Evolutionary conservation across 2,329 filamentous ascomycete genomes (phyloP).

Genomic region (Curvularia spicifera): DNA sequence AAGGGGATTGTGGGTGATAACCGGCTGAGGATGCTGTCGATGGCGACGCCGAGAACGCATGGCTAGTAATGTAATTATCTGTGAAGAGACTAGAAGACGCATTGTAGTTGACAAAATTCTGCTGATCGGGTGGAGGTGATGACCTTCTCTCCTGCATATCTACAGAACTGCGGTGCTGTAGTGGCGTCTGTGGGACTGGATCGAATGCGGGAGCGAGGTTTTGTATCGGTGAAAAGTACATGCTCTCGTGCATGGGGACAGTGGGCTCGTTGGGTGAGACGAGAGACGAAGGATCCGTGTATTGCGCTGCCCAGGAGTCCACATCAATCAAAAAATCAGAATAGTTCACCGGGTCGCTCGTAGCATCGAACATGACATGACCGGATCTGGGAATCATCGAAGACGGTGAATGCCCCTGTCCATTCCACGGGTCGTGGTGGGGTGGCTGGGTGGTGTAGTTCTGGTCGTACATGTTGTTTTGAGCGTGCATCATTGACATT

Average conservation of each 20-base stretch:
- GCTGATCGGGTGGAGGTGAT: conserved; percentile 36
- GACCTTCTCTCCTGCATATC: conserved; percentile 30
- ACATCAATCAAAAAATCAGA: conserved; percentile 29
- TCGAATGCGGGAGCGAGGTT: conserved; percentile 23
- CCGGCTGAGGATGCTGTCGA: conserved; percentile 33
- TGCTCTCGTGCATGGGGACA: conserved; percentile 31
- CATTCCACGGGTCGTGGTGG: conserved; percentile 43
- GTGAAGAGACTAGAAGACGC: conserved; percentile 34
- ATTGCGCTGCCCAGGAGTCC: conserved; percentile 35
- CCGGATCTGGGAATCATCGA: conserved; percentile 37
- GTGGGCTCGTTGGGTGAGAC: conserved; percentile 40
- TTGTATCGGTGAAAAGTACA: conserved; percentile 28
- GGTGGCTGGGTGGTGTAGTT: conserved; percentile 35
- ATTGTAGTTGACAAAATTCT: conserved; percentile 40
- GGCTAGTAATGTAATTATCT: conserved; percentile 30
- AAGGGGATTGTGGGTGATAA: conserved; percentile 25
- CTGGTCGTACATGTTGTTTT: conserved; percentile 26
- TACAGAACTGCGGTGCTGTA: conserved; percentile 28
- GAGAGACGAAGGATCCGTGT: conserved; percentile 36
- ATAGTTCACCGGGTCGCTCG: conserved; percentile 36
- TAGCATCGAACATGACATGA: conserved; percentile 40
- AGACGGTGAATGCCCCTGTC: conserved; percentile 38
- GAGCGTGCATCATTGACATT: conserved; percentile 26
- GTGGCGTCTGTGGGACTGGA: conserved; percentile 19
- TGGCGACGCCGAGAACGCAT: conserved; percentile 28